phyloP scores from a whole-genome alignment of 495 filamentous ascomycete genomes.

The Hyphodiscus hymeniophilus region DNA sequence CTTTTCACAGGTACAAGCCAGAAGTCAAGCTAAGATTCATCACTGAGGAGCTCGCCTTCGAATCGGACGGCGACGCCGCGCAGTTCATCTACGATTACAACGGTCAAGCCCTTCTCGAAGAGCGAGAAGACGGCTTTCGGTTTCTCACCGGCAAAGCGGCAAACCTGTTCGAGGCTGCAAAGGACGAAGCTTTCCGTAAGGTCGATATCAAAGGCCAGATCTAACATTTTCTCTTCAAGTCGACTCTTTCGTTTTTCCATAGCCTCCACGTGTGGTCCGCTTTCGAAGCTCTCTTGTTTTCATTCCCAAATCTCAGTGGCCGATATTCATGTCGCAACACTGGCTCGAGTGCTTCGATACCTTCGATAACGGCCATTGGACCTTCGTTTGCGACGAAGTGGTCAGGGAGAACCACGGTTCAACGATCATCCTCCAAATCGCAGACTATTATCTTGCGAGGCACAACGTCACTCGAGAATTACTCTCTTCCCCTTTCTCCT shows the following conservation, averaged over 20 bases:
- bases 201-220: slow-evolving; percentile 98
- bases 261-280: slow-evolving; percentile 12
- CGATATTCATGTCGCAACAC: slow-evolving; percentile 5
- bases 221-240: slow-evolving; percentile 35
- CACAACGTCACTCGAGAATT: background rate
- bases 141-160: slow-evolving; percentile 71
- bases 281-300: slow-evolving; percentile 19
- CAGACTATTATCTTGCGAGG: background rate
- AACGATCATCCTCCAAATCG: slow-evolving; percentile 1
- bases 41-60: slow-evolving; percentile 91
- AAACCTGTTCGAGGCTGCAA: slow-evolving; percentile 62
- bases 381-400: slow-evolving; percentile 16
- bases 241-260: background rate
- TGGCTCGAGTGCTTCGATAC: slow-evolving; percentile 5
- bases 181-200: slow-evolving; percentile 62
- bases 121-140: slow-evolving; percentile 61
- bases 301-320: slow-evolving; percentile 14
- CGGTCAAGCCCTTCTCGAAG: slow-evolving; percentile 68
- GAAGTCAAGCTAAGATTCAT: slow-evolving; percentile 85
- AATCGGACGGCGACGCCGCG: slow-evolving; percentile 81
- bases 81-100: slow-evolving; percentile 78
- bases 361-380: slow-evolving; percentile 15
- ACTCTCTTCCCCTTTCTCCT: background rate
- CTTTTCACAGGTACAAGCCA: slow-evolving; percentile 66
- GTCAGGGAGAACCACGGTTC: background rate